Conservation (phyloP, 345 rosid species). For the Garcia nutans region DNA sequence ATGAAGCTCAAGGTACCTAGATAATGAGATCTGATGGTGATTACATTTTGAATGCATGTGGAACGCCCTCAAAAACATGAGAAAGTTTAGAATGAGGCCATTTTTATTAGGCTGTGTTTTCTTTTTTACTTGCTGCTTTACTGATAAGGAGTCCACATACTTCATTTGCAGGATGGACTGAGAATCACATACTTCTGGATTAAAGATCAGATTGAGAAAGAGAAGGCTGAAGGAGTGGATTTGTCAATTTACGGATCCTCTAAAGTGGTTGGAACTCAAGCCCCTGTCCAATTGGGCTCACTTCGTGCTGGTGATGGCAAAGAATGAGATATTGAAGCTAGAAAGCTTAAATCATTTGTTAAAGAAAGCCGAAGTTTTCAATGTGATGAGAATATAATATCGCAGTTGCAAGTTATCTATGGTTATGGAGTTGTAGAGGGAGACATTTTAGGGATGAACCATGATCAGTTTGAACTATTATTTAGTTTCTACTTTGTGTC, state of each 20-base stretch:
- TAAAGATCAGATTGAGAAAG: conserved; percentile 92
- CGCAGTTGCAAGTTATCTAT: neutral
- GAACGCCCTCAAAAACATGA: neutral
- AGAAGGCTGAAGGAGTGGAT: conserved; percentile 76
- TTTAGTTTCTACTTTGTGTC: conserved; percentile 19
- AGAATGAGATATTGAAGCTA: conserved; percentile 43
- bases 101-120: neutral
- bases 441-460: neutral
- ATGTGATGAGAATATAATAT: too few species aligned
- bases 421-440: conserved; percentile 3
- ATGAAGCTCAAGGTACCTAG: conserved; percentile 83
- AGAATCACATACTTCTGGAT: conserved; percentile 95
- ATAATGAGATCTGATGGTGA: neutral
- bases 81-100: neutral
- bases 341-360: neutral
- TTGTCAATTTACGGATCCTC: conserved; percentile 80
- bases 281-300: conserved; percentile 92
- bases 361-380: conserved; percentile 11
- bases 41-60: neutral
- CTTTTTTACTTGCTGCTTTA: neutral
- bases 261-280: conserved; percentile 98
- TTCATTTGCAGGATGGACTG: conserved; percentile 71
- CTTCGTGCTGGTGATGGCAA: conserved; percentile 95
- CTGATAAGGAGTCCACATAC: neutral
- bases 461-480: neutral